These are phyloP conservation scores for Suhomyces yuchorum DNA, from an alignment of 1,139 yeast species.

Conservation along the genomic window DNA sequence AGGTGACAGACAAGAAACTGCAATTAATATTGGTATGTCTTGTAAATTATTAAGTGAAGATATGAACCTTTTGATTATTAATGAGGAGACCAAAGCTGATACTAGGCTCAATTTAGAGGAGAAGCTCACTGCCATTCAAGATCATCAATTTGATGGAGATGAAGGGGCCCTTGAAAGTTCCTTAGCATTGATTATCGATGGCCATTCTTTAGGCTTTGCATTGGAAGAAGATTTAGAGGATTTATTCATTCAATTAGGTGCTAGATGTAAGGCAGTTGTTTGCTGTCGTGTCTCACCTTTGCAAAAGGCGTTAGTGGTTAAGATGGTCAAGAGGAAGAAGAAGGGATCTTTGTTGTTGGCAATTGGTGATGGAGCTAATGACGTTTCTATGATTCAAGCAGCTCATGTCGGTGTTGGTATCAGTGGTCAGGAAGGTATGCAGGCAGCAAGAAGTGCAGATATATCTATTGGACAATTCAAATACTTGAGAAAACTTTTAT, in stretches of 20 bases:
- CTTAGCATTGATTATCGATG: slow-evolving; percentile 90
- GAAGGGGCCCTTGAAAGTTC: slow-evolving; percentile 59
- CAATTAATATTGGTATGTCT: slow-evolving; percentile 97
- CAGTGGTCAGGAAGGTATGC: slow-evolving; percentile 99
- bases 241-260: slow-evolving; percentile 75
- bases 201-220: slow-evolving; percentile 84
- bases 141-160: slow-evolving; percentile 68
- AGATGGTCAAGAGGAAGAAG: slow-evolving; percentile 76
- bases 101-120: slow-evolving; percentile 71
- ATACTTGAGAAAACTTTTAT: slow-evolving; percentile 73
- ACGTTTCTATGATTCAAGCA: slow-evolving; percentile 98
- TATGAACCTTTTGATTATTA: slow-evolving; percentile 87
- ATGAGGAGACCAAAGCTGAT: slow-evolving; percentile 79
- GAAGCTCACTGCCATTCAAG: slow-evolving; percentile 73
- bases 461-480: slow-evolving; percentile 95
- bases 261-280: slow-evolving; percentile 84
- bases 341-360: slow-evolving; percentile 81
- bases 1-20: slow-evolving; percentile 99
- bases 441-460: slow-evolving; percentile 98
- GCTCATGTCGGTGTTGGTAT: slow-evolving; percentile 99
- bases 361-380: slow-evolving; percentile 98
- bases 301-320: slow-evolving; percentile 95
- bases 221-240: slow-evolving; percentile 81
- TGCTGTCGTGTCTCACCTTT: slow-evolving; percentile 98
- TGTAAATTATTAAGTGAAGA: slow-evolving; percentile 93